phyloP scores from a whole-genome alignment of 1,284 basidiomycete species.

The Mixia osmundae region DNA sequence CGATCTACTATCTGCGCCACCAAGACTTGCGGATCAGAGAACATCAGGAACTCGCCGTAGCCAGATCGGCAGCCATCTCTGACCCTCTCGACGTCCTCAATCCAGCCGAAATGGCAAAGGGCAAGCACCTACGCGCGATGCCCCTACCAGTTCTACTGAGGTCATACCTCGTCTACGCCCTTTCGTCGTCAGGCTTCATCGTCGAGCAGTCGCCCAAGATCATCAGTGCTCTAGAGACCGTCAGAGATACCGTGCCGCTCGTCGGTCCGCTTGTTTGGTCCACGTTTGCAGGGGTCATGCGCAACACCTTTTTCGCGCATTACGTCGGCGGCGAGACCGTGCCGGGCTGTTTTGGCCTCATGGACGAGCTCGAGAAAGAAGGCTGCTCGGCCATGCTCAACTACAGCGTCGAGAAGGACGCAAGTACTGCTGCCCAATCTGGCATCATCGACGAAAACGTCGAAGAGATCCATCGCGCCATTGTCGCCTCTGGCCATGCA shows the following conservation, averaged over 20 bases:
- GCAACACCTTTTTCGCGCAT: slow-evolving; percentile 16
- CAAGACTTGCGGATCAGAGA: no score
- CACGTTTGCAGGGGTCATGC: slow-evolving; percentile 12
- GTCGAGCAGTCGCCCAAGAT: slow-evolving; percentile 14
- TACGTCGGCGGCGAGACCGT: slow-evolving; percentile 16
- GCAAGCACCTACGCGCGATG: slow-evolving; percentile 4
- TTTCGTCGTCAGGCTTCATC: slow-evolving; percentile 10
- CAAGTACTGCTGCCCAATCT: slow-evolving; percentile 5
- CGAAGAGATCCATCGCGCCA: slow-evolving; percentile 5
- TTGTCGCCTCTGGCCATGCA: no score
- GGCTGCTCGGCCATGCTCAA: slow-evolving; percentile 16
- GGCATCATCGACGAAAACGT: slow-evolving; percentile 6
- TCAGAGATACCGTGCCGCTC: slow-evolving; percentile 14
- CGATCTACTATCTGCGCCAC: no score
- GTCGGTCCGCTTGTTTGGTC: slow-evolving; percentile 12
- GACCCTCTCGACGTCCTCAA: no score
- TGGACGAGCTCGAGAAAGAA: slow-evolving; percentile 8
- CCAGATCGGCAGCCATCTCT: no score
- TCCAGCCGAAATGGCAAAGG: no score
- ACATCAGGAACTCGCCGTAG: no score
- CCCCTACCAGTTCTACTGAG: slow-evolving; percentile 11
- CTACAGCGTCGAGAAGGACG: slow-evolving; percentile 16
- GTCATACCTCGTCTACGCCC: slow-evolving; percentile 16
- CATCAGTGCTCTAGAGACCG: slow-evolving; percentile 11
- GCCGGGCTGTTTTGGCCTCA: slow-evolving; percentile 10